Base-by-base conservation (phyloP, 148 eudicot genomes). In the Heliosperma pusillum region DNA sequence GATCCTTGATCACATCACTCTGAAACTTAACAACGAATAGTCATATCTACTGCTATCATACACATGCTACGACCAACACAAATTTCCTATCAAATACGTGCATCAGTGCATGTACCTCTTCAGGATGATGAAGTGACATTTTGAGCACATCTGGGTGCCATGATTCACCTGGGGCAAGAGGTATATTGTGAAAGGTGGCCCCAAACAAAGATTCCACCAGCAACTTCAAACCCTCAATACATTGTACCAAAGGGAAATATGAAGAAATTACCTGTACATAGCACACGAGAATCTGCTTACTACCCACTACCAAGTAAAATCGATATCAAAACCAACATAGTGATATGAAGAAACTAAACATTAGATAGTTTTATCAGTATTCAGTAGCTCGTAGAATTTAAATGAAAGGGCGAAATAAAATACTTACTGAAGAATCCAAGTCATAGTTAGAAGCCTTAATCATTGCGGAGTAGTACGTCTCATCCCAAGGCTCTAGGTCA, bases 131-230 rank as follows among this genome's bases (percentile, higher is more conserved):
- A 69, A 95, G 89, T 70, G 91, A 89, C 89, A 95, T 80, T 80
- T 95, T 95, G 60, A 90, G 86, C 77, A 95, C 98, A 84, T 95
- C 96, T 17, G 93, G 91, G 80, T 95, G 98, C 98, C 98, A 95
- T 73, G 98, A 88, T 87, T 95, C 98, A 81, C 97, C 98, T 63
- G 89, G 93, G 24, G 92, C 87, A 73, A 86, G 81, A 80, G 96
- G 95, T 45, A 89, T 80, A 72, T 79, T 80, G 61, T 63, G 84
- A 74, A 87, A 88, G 70, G 86, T 90, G 59, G 91, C 83, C 36
- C 97, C 96, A 89, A 92, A 95, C 81, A 95, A 80, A 70, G 92
- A 90, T 83, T 89, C 90, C 78, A 83, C 91, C 79, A 95, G 83
- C 76, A 92, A 78, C 80, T 90, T 95, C 81, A 95, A 73, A 36